Evolutionary conservation across 1,284 basidiomycete species (phyloP).

Genomic region (Ceratobasidium sp.): DNA sequence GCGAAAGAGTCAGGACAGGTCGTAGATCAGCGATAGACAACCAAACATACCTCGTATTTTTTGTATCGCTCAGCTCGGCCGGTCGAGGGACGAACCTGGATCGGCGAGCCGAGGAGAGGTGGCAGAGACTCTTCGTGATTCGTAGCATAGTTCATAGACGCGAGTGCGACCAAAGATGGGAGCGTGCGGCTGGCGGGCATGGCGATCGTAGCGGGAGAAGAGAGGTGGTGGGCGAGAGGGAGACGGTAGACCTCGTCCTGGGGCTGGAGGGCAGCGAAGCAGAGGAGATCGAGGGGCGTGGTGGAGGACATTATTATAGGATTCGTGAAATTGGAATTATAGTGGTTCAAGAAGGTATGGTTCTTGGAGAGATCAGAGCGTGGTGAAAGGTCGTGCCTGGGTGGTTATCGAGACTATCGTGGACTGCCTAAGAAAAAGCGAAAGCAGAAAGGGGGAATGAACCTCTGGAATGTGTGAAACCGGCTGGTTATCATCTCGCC

Average conservation of each 20-base stretch:
- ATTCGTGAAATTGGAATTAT: constrained; percentile 33
- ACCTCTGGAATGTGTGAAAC: constrained; percentile 33
- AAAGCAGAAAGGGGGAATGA: constrained; percentile 40
- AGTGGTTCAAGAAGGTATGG: constrained; percentile 30
- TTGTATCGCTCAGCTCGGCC: constrained; percentile 38
- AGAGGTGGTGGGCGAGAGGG: not conserved
- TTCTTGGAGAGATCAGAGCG: constrained; percentile 39
- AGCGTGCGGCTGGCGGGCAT: constrained; percentile 39
- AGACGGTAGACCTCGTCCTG: constrained; percentile 32
- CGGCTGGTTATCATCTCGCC: constrained; percentile 40
- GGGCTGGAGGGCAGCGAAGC: constrained; percentile 40
- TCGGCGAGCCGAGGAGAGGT: constrained; percentile 32
- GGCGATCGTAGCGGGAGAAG: constrained; percentile 21
- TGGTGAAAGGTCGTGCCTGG: constrained; percentile 38
- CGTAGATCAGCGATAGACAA: not conserved
- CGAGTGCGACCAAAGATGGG: constrained; percentile 31
- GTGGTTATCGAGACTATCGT: constrained; percentile 40
- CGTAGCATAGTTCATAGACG: constrained; percentile 36
- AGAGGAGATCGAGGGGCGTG: constrained; percentile 39
- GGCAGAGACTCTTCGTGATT: constrained; percentile 32
- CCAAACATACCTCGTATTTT: constrained; percentile 40
- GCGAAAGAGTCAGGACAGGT: not conserved
- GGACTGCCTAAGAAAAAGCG: constrained; percentile 36
- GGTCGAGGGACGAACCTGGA: constrained; percentile 32
- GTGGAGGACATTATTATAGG: constrained; percentile 38